phyloP scores from a whole-genome alignment of 2,329 filamentous ascomycete species.

The Alternaria sp. region DNA sequence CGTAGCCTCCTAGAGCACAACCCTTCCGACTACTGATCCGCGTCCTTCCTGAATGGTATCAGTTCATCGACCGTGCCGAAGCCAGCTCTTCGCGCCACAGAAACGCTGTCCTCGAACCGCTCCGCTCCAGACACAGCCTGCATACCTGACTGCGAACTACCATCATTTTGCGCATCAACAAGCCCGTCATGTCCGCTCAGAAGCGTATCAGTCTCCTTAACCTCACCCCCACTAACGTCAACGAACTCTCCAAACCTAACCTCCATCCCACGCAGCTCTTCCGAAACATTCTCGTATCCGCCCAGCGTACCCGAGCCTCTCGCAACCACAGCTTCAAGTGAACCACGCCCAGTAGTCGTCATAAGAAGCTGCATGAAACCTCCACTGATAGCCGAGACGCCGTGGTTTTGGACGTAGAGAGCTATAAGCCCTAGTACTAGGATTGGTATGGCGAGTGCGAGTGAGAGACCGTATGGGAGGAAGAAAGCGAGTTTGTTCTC shows the following conservation, averaged over 20 bases:
- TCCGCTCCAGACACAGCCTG: not conserved
- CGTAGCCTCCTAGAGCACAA: not conserved
- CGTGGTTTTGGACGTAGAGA: not conserved
- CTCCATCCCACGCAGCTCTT: not conserved
- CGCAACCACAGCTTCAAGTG: not conserved
- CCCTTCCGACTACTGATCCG: not conserved
- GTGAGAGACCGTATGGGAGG: not conserved
- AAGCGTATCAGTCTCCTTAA: not conserved
- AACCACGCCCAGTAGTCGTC: not conserved
- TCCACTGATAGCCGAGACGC: not conserved
- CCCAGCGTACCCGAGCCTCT: not conserved
- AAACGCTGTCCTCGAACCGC: not conserved
- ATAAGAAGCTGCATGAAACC: not conserved
- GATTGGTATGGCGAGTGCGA: fast-evolving
- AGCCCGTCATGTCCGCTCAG: not conserved
- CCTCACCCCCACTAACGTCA: not conserved
- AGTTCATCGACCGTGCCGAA: not conserved
- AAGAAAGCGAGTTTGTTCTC: not conserved
- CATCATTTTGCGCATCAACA: not conserved
- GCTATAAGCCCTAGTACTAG: not conserved
- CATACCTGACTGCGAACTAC: not conserved
- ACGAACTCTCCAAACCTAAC: not conserved
- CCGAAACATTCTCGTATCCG: not conserved
- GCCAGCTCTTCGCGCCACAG: not conserved
- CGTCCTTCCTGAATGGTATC: not conserved